Percentiles rank a stretch among this genome's conserved stretches.
Conservation (phyloP, 352 stramenopile species). For the Phytophthora quininea region DNA sequence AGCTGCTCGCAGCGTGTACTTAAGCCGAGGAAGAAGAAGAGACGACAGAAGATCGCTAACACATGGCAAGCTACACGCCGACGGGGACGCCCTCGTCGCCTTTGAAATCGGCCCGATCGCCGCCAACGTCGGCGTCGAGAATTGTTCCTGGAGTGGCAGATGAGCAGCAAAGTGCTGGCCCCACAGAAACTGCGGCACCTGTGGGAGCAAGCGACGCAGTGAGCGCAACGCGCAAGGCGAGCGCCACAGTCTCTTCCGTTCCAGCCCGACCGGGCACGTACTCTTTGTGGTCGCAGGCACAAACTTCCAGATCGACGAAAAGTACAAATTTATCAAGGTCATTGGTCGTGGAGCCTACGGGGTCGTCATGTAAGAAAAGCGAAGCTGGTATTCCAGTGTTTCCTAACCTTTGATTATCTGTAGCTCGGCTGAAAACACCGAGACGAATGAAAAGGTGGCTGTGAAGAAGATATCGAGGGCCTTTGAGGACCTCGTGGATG, state of each 20-base stretch:
- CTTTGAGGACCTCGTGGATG: constrained; percentile 99
- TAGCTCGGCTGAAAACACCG: constrained; percentile 80
- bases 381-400: neutral
- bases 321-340: constrained; percentile 95
- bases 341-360: constrained; percentile 95
- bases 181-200: constrained; percentile 19
- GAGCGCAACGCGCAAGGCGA: constrained; percentile 17
- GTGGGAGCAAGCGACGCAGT: constrained; percentile 20
- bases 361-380: constrained; percentile 88
- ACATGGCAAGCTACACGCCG: constrained; percentile 34
- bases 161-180: constrained; percentile 3
- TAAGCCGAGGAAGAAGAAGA: neutral
- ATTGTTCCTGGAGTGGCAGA: constrained; percentile 20
- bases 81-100: constrained; percentile 25
- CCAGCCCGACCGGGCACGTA: constrained; percentile 63
- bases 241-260: constrained; percentile 10
- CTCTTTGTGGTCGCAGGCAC: constrained; percentile 86
- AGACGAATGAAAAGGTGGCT: constrained; percentile 86
- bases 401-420: constrained; percentile 4
- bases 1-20: neutral
- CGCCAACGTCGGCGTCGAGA: constrained; percentile 13
- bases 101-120: constrained; percentile 31
- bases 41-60: too few species aligned
- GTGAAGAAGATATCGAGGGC: constrained; percentile 91
- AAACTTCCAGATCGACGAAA: constrained; percentile 91